phyloP scores from a whole-genome alignment of 225 moss, liverwort and hornwort species.

The Sphagnum contortum region DNA sequence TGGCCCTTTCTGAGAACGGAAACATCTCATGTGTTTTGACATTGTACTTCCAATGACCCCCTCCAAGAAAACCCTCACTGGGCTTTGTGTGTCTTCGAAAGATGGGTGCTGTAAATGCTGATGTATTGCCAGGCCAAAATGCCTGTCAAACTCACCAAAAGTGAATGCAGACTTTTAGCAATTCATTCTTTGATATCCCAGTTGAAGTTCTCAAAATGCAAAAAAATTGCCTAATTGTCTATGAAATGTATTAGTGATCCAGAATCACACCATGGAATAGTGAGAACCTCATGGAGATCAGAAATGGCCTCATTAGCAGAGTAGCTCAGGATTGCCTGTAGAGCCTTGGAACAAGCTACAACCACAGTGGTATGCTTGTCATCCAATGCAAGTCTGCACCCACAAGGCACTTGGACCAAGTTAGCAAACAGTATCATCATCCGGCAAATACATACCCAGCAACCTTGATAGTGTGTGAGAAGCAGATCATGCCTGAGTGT shows the following conservation, averaged over 20 bases:
- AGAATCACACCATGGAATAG: not conserved
- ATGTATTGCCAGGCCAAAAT: conserved; percentile 73
- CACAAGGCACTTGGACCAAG: not conserved
- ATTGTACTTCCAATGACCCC: conserved; percentile 77
- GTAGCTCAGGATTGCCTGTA: conserved; percentile 86
- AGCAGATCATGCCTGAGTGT: conserved; percentile 38
- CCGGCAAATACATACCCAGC: no score
- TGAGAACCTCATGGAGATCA: conserved; percentile 60
- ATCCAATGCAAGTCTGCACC: conserved; percentile 76
- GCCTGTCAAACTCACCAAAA: conserved; percentile 24
- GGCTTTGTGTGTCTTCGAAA: conserved; percentile 55
- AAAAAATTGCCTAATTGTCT: no score
- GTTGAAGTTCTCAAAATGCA: no score
- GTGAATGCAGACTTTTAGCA: not conserved
- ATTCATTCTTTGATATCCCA: no score
- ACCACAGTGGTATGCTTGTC: conserved; percentile 88
- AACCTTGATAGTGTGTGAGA: no score
- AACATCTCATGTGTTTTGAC: conserved; percentile 51
- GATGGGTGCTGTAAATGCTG: conserved; percentile 66
- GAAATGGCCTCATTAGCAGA: conserved; percentile 76
- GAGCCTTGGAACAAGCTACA: conserved; percentile 72
- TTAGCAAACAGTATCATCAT: no score
- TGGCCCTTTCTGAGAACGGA: conserved; percentile 25
- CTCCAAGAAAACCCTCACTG: conserved; percentile 68
- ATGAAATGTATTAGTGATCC: no score